Evolutionary conservation across 768 basidiomycete species (phyloP), one percentile per base, ranked within the genome.

Genomic region (Trametes coccinea): DNA sequence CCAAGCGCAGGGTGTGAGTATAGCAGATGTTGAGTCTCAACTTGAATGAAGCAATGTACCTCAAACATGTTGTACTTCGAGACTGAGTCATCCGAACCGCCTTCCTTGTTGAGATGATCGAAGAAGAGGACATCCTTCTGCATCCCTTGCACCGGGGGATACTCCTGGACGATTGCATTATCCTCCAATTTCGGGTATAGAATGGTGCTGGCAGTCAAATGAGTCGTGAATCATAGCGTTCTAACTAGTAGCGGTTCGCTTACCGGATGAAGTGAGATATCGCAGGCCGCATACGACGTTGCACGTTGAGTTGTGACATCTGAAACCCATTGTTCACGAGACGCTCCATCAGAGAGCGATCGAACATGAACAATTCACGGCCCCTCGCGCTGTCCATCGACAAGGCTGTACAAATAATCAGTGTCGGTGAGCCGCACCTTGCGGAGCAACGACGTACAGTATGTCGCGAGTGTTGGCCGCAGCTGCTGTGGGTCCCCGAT

Each of bases 401-500:
- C 0, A 92, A 74, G 0, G 78, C 89, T 92, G 49, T 16, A 53
- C 33, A 45, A 10, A 29, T 66, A 13, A 65, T 13, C 34, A 0
- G n/a, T 7, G 1, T 5, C 37, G 22, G 22, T 22, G 22, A 22
- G 22, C 22, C 22, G 22, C 22, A 22, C 22, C 11, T 16, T 14
- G 6, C 13, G 10, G 10, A 46, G 7, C 41, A 16, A 4, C 13
- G 16, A 70, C 82, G 30, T 59, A 89, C 89, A 62, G 61, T 78
- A 91, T 16, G 83, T 88, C 37, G 84, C 83, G 47, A 91, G 61
- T 0, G 79, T 89, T 0, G 87, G 90, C 1, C 91, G 82, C 1
- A 93, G 78, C 72, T 92, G 91, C 2, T 82, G 77, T 5, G 90
- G 91, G 63, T 93, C 91, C 0, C 91, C 91, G n/a, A 92, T 91